phyloP scores from a whole-genome alignment of 306 rosid genomes.

The Gillenia trifoliata region DNA sequence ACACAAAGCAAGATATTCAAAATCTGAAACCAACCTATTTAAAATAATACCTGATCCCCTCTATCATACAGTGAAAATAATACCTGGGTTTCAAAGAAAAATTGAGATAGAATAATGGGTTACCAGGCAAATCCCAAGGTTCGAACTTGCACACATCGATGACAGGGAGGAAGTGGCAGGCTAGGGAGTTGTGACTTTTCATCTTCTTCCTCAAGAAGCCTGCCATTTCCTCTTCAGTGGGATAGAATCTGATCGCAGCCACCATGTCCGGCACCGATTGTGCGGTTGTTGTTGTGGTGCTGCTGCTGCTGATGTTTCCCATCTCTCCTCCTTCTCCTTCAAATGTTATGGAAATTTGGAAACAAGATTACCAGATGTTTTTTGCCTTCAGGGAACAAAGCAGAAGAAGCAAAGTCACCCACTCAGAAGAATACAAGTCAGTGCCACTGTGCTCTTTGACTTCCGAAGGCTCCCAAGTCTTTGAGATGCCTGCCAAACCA shows the following conservation, averaged over 20 bases:
- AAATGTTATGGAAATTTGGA: neutral
- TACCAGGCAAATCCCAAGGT: slow-evolving; percentile 54
- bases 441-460: neutral
- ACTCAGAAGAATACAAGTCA: neutral
- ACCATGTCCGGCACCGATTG: neutral
- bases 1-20: neutral
- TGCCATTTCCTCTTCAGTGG: neutral
- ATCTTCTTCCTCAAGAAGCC: slow-evolving; percentile 32
- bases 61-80: neutral
- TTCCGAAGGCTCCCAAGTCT: neutral
- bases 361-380: neutral
- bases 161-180: slow-evolving; percentile 23
- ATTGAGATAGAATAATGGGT: neutral
- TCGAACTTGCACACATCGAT: slow-evolving; percentile 39
- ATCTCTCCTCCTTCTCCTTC: neutral
- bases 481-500: neutral
- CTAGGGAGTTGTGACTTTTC: neutral
- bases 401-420: neutral
- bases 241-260: neutral
- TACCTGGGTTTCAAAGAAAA: neutral
- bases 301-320: neutral
- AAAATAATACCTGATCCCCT: no score
- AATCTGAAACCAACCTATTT: neutral
- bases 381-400: neutral
- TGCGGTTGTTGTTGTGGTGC: neutral